phyloP scores from a whole-genome alignment of 2,329 filamentous ascomycete genomes.

The Apiospora kogelbergensis region DNA sequence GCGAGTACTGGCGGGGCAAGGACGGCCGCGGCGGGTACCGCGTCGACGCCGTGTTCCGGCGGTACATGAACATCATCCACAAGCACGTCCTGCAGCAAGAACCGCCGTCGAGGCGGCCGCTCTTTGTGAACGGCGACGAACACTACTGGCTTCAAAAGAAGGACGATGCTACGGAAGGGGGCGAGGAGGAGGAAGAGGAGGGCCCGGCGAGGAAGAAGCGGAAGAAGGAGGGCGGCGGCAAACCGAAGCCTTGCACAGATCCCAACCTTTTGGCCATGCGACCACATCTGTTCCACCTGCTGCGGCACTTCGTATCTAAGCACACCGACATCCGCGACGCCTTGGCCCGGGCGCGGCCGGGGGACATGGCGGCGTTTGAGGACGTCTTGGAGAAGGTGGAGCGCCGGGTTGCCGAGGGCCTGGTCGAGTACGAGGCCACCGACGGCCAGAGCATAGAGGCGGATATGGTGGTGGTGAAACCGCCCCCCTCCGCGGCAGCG shows the following conservation, averaged over 20 bases:
- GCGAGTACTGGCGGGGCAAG: constrained; percentile 83
- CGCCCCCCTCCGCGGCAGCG: constrained; percentile 21
- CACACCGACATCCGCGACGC: constrained; percentile 85
- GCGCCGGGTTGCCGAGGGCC: constrained; percentile 67
- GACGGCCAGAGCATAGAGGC: constrained; percentile 47
- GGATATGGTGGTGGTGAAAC: constrained; percentile 25
- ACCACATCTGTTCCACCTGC: constrained; percentile 87
- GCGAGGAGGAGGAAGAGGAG: constrained; percentile 33
- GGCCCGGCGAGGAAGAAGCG: constrained; percentile 39
- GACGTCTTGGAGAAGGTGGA: constrained; percentile 75
- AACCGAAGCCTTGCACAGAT: constrained; percentile 41
- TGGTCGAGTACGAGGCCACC: constrained; percentile 64
- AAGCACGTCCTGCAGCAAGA: constrained; percentile 67
- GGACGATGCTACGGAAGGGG: constrained; percentile 15
- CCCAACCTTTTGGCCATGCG: constrained; percentile 80
- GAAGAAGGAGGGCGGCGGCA: constrained; percentile 46
- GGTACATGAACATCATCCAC: constrained; percentile 91
- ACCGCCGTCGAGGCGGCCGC: constrained; percentile 66
- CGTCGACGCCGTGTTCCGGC: constrained; percentile 81
- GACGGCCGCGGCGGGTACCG: constrained; percentile 83
- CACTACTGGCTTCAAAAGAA: constrained; percentile 43
- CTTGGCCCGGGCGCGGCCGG: constrained; percentile 67
- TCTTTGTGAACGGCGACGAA: constrained; percentile 69
- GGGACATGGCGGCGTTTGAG: constrained; percentile 77
- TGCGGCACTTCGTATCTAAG: constrained; percentile 75